Conservation (phyloP, 208 protist species). For the Trypanosoma melophagium region DNA sequence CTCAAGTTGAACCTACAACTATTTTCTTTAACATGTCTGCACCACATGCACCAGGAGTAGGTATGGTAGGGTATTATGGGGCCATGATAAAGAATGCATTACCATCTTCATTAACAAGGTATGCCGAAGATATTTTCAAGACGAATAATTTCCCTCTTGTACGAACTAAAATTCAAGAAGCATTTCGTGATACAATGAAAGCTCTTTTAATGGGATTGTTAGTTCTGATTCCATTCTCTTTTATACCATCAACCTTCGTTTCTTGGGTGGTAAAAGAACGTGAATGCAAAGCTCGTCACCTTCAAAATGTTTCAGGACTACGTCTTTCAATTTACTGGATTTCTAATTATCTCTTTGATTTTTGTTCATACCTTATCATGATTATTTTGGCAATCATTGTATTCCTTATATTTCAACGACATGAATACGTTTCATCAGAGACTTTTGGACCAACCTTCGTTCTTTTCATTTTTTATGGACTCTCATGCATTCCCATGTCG, state of each 20-base stretch:
- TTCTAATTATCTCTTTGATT: constrained; percentile 78
- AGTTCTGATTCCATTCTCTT: constrained; percentile 71
- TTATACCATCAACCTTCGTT: constrained; percentile 66
- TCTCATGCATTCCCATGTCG: constrained; percentile 53
- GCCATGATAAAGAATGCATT: constrained; percentile 26
- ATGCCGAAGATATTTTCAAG: constrained; percentile 10
- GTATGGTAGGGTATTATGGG: constrained; percentile 39
- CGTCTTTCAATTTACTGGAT: constrained; percentile 69
- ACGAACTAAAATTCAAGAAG: constrained; percentile 28
- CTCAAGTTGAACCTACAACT: constrained; percentile 7
- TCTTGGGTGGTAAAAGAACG: constrained; percentile 83
- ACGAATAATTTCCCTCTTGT: constrained; percentile 41
- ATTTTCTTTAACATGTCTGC: constrained; percentile 64
- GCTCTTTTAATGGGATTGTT: constrained; percentile 57
- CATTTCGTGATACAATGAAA: constrained; percentile 35
- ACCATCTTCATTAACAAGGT: background rate
- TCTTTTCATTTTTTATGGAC: constrained; percentile 63
- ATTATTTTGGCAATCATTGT: constrained; percentile 62
- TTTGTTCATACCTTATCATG: constrained; percentile 59
- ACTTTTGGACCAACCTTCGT: constrained; percentile 48
- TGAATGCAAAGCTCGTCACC: constrained; percentile 64
- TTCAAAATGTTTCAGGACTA: constrained; percentile 80
- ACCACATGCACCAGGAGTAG: constrained; percentile 41
- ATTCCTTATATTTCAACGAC: constrained; percentile 51
- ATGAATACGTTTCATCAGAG: constrained; percentile 53